Base-by-base conservation (phyloP, 1,284 basidiomycete species). In the Papiliotrema laurentii region DNA sequence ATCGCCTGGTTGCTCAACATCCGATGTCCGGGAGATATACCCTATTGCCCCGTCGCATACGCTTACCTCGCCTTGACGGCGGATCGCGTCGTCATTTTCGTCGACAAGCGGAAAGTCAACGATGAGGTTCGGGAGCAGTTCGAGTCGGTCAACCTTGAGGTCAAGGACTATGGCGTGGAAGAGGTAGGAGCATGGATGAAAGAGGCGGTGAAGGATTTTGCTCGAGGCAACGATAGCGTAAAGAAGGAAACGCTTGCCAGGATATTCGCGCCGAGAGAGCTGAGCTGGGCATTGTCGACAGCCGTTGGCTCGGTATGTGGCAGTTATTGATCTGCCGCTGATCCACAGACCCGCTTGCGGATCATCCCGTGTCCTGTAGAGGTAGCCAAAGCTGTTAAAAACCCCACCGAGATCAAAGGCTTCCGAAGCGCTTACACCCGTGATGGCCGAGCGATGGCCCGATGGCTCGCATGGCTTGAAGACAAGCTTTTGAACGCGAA, bases 401-500 rank as follows among this genome's bases (percentile, higher is more conserved):
- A 94, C 65, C 75, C 81, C 18, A 79, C 79, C 19, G 93, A 97
- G 75, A 77, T 94, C 43, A 81, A 86, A 43, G 91, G 92, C 1
- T 77, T 96, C 72, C 80, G 83, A 49, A 78, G 81, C 44, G 90
- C 91, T 0, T 97, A 97, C 72, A 73, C 91, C 6, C 81, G 92
- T 40, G 94, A 98, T 69, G 94, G 93, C 18, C 86, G 82, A 30
- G 87, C 90, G n/a, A 91, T 86, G 71, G 66, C 84, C 22, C 80
- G 80, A 55, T 90, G 87, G 82, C 81, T 94, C 55, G 87, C 90
- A 0, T 97, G 91, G 90, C 77, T 98, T 3, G 92, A 98, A 59
- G 77, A 84, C 58, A 84, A 86, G 69, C 77, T 97, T 21, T 67
- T 76, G 21, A 78, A 85, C 50, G 84, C 85, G 41, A 87, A 86